Percentiles rank a stretch among this genome's conserved stretches.
Evolutionary conservation across 2,329 filamentous ascomycete genomes (phyloP).

Genomic region (Trichoderma koningiopsis): DNA sequence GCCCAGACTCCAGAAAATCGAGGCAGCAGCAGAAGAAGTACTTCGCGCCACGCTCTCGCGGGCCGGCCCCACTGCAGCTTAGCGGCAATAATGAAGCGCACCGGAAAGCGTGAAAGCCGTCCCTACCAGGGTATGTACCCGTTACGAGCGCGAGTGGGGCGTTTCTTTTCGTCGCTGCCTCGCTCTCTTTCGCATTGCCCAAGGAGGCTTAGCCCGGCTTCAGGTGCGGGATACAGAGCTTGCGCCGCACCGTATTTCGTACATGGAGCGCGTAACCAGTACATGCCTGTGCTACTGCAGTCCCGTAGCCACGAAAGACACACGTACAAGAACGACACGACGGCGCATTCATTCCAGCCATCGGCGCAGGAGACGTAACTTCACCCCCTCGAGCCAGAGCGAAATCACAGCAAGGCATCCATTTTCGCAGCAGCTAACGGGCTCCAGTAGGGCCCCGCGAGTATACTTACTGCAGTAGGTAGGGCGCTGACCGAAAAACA

Average conservation of each 20-base stretch:
- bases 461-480: background rate
- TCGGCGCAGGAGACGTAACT: background rate
- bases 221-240: background rate
- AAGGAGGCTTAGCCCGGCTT: background rate
- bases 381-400: background rate
- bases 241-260: background rate
- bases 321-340: background rate
- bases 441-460: background rate
- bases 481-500: background rate
- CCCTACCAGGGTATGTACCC: background rate
- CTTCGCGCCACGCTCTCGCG: background rate
- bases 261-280: background rate
- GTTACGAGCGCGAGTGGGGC: background rate
- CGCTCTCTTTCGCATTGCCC: background rate
- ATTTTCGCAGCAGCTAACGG: background rate
- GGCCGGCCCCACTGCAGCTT: slow-evolving; percentile 7
- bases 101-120: slow-evolving; percentile 20
- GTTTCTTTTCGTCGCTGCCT: background rate
- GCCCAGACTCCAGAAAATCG: background rate
- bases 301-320: background rate
- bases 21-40: slow-evolving; percentile 17
- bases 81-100: slow-evolving; percentile 1
- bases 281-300: background rate
- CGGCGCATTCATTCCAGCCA: background rate
- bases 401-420: background rate